Base-by-base conservation (phyloP, 495 filamentous ascomycete genomes). In the Talaromyces trachyspermus region DNA sequence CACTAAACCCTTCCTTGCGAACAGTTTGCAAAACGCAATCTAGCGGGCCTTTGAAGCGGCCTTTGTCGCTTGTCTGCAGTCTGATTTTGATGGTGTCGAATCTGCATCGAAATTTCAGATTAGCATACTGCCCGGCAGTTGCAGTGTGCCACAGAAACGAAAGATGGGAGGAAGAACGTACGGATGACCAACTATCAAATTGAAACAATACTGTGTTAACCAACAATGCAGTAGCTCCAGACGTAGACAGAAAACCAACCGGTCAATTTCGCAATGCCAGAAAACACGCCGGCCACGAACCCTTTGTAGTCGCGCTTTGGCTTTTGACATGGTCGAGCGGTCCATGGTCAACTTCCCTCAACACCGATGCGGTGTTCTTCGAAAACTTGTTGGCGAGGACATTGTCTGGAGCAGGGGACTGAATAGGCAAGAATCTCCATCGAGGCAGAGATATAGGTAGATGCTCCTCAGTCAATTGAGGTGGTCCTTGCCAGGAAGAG, bases 21-120 rank as follows among this genome's bases (percentile, higher is more conserved):
- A 95, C 30, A 11, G 88, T 95, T 54, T 86, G 82, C 30, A 85
- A 58, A 3, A 95, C 70, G 58, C 92, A 98, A 56, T 94, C 81
- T n/a, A 91, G 57, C 0, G 92, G 90, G 2, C 92, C 92, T 38
- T 68, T 70, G 71, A 98, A 98, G 52, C 85, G 88, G 0, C 73
- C 61, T 42, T 80, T 60, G 54, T 80, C 66, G 40, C 85, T 85
- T n/a, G 92, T 96, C 62, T 98, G 92, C 17, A 98, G 71, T 18
- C 92, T 86, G 51, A 96, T 90, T 66, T 97, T 96, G 63, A 97
- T 81, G 0, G 91, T 97, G 62, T 97, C 91, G 72, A 97, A 97
- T 53, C 74, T 77, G 50, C 29, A 14, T 15, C 33, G 46, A 25
- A 14, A 44, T 44, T 49, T 33, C 26, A 12, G 11, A 24, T 33